Evolutionary conservation across 305 asterid genomes (phyloP).

Genomic region (Fraxinus dipetala): DNA sequence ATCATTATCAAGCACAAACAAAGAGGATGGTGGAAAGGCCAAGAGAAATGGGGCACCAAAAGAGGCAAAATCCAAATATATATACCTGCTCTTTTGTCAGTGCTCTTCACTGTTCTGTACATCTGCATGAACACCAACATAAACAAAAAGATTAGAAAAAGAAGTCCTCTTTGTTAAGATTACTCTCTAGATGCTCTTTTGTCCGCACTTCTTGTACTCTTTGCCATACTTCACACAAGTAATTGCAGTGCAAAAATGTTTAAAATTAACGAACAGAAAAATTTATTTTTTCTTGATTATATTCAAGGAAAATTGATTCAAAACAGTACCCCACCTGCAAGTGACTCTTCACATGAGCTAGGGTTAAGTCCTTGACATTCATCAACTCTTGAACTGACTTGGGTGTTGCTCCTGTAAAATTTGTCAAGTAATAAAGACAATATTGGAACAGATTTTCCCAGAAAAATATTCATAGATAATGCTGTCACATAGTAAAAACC

Average conservation of each 20-base stretch:
- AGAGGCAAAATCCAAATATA: neutral
- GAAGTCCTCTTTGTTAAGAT: constrained; percentile 27
- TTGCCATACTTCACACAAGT: constrained; percentile 11
- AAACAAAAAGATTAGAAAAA: constrained; percentile 16
- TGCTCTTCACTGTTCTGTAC: constrained; percentile 60
- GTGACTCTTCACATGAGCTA: constrained; percentile 60
- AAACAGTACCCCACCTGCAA: constrained; percentile 36
- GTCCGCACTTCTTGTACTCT: constrained; percentile 29
- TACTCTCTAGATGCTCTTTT: constrained; percentile 36
- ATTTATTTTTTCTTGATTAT: neutral
- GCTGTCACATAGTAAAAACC: neutral
- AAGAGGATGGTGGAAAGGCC: constrained; percentile 14
- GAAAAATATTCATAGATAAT: neutral
- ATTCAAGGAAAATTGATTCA: constrained; percentile 18
- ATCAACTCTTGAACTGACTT: constrained; percentile 53
- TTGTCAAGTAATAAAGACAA: neutral
- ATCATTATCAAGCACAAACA: constrained; percentile 15
- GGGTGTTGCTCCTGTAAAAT: constrained; percentile 48
- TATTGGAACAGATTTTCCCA: neutral
- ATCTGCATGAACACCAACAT: constrained; percentile 48
- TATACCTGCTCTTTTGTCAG: constrained; percentile 39
- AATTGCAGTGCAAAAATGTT: constrained; percentile 10
- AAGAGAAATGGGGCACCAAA: constrained; percentile 21
- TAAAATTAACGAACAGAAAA: neutral
- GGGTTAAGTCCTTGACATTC: constrained; percentile 59